Conservation (phyloP, 768 basidiomycete genomes). For the Amanita muscaria region DNA sequence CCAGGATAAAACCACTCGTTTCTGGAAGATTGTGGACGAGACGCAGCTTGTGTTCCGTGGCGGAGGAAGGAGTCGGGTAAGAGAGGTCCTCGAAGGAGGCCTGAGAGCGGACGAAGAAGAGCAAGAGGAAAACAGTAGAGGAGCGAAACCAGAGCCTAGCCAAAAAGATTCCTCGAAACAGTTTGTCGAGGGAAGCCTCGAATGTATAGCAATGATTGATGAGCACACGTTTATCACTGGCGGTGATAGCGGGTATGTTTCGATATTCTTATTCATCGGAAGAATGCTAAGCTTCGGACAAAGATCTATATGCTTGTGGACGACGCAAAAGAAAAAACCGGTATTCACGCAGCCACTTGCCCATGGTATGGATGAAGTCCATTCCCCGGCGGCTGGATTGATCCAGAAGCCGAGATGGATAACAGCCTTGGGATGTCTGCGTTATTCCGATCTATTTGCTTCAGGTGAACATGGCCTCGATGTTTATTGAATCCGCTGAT, state of each 20-base stretch:
- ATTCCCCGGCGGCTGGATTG: slow-evolving; percentile 65
- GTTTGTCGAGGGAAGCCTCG: slow-evolving; percentile 86
- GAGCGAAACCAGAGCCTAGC: slow-evolving; percentile 19
- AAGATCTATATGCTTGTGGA: slow-evolving; percentile 91
- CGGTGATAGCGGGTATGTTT: slow-evolving; percentile 87
- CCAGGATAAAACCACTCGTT: slow-evolving; percentile 85
- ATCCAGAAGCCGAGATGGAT: slow-evolving; percentile 86
- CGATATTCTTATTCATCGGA: neutral
- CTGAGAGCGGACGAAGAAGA: slow-evolving; percentile 53
- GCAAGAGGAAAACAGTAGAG: slow-evolving; percentile 27
- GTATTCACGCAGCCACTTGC: slow-evolving; percentile 79
- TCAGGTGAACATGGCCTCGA: slow-evolving; percentile 50
- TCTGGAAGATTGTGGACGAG: slow-evolving; percentile 96
- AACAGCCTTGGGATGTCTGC: slow-evolving; percentile 70
- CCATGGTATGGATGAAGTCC: slow-evolving; percentile 72
- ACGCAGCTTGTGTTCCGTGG: slow-evolving; percentile 94
- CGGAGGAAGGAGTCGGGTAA: slow-evolving; percentile 75
- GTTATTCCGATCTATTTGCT: slow-evolving; percentile 86
- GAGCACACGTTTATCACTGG: slow-evolving; percentile 89
- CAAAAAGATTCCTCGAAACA: slow-evolving; percentile 23
- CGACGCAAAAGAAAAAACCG: slow-evolving; percentile 89
- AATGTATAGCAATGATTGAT: slow-evolving; percentile 92
- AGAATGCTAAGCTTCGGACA: neutral
- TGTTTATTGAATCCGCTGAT: neutral
- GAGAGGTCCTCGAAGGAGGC: slow-evolving; percentile 76